Conservation (phyloP, 805 yeast species). For the Zygosaccharomyces pseudorouxii region DNA sequence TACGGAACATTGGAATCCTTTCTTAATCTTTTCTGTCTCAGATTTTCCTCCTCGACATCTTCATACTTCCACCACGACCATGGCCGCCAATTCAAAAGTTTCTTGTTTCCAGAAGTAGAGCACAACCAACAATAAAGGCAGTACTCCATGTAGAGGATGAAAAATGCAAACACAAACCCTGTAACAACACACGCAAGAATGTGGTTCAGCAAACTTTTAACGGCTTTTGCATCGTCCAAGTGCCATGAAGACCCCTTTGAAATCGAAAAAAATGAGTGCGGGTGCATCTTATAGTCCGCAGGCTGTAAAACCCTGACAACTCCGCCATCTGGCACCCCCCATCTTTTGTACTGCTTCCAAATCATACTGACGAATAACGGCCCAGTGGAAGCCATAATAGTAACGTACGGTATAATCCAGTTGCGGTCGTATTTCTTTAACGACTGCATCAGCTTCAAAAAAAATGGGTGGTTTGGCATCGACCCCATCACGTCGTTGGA, state of each 20-base stretch:
- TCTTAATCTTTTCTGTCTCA: conserved; percentile 21
- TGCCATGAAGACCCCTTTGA: conserved; percentile 92
- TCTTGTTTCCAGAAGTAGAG: conserved; percentile 15
- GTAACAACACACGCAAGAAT: conserved; percentile 63
- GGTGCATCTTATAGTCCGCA: conserved; percentile 59
- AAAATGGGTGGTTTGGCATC: conserved; percentile 82
- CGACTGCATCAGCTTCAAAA: conserved; percentile 60
- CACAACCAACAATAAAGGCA: conserved; percentile 41
- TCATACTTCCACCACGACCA: conserved; percentile 3
- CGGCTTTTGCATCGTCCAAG: conserved; percentile 74
- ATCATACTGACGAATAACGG: conserved; percentile 81
- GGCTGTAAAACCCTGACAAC: conserved; percentile 69
- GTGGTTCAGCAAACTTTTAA: conserved; percentile 70
- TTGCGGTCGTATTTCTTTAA: conserved; percentile 60
- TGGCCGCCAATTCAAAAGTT: not conserved
- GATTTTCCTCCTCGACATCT: conserved; percentile 2
- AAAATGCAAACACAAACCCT: conserved; percentile 58
- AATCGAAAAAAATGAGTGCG: conserved; percentile 64
- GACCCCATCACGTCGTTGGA: conserved; percentile 93
- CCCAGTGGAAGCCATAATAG: conserved; percentile 92
- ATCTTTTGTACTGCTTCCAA: conserved; percentile 82
- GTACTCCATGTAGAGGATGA: conserved; percentile 45
- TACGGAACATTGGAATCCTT: conserved; percentile 31
- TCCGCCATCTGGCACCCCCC: conserved; percentile 65
- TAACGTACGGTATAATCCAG: conserved; percentile 82